A percentile compares a stretch with the other conserved stretches of the same genome.
Conservation (phyloP, 345 rosid genomes). For the Zanthoxylum bungeanum region DNA sequence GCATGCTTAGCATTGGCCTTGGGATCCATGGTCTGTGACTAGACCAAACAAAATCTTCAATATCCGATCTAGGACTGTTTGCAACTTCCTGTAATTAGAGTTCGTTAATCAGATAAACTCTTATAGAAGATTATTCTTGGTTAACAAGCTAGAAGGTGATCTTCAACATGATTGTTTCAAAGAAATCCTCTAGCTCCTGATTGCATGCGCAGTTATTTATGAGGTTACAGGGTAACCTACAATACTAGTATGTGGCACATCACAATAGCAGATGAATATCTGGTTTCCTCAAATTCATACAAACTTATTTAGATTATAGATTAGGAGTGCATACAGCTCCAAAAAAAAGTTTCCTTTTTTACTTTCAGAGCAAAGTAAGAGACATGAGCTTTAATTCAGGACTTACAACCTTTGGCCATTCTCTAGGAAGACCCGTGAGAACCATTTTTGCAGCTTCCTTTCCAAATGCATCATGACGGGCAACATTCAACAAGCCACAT, state of each 20-base stretch:
- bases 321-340: neutral
- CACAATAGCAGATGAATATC: neutral
- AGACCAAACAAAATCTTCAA: conserved; percentile 77
- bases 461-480: conserved; percentile 82
- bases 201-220: neutral
- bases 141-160: neutral
- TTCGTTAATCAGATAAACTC: neutral
- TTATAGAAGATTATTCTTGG: neutral
- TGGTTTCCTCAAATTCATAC: neutral
- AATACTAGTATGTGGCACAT: neutral
- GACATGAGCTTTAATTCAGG: neutral
- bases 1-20: conserved; percentile 86
- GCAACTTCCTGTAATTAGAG: conserved; percentile 24
- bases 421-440: conserved; percentile 35
- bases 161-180: neutral
- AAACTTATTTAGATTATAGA: neutral
- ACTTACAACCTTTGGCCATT: conserved; percentile 56
- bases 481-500: conserved; percentile 71
- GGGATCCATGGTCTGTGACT: conserved; percentile 84
- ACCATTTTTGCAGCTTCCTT: conserved; percentile 72
- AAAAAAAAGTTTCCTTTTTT: neutral
- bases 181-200: neutral
- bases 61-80: conserved; percentile 39
- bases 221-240: neutral
- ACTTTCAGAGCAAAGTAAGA: neutral